Evolutionary conservation across 768 basidiomycete genomes (phyloP).

Genomic region (Tylopilus plumbeoviolaceoides): DNA sequence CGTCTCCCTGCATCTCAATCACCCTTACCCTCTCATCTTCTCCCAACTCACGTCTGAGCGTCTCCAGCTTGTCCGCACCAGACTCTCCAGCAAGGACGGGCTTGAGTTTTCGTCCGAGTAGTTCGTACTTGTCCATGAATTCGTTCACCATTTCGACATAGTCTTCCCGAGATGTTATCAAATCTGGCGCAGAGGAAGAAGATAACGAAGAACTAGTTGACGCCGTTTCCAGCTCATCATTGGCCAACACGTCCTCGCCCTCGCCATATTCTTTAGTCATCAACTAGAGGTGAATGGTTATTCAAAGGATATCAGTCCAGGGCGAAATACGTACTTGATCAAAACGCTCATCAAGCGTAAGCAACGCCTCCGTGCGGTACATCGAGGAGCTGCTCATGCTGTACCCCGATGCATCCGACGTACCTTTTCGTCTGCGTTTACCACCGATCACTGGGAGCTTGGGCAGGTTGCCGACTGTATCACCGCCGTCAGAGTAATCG

Average conservation of each 20-base stretch:
- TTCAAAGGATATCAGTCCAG: background rate
- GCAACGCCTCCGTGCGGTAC: constrained; percentile 86
- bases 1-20: constrained; percentile 40
- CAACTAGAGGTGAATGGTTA: constrained; percentile 39
- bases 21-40: constrained; percentile 55
- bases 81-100: constrained; percentile 69
- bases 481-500: constrained; percentile 63
- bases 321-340: constrained; percentile 67
- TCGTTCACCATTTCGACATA: constrained; percentile 91
- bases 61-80: constrained; percentile 74
- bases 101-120: constrained; percentile 83
- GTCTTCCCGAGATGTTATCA: constrained; percentile 81
- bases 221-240: constrained; percentile 47
- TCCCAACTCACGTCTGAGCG: constrained; percentile 75
- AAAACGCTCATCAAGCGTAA: constrained; percentile 88
- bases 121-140: constrained; percentile 88
- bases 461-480: constrained; percentile 77
- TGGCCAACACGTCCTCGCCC: constrained; percentile 46
- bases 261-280: constrained; percentile 77
- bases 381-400: constrained; percentile 97
- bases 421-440: constrained; percentile 64
- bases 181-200: constrained; percentile 59
- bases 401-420: constrained; percentile 88
- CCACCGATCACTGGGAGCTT: constrained; percentile 77
- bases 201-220: constrained; percentile 33